Evolutionary conservation across 2,329 filamentous ascomycete genomes (phyloP), one percentile per base, ranked within the genome.

Genomic region (Cladophialophora bantiana): DNA sequence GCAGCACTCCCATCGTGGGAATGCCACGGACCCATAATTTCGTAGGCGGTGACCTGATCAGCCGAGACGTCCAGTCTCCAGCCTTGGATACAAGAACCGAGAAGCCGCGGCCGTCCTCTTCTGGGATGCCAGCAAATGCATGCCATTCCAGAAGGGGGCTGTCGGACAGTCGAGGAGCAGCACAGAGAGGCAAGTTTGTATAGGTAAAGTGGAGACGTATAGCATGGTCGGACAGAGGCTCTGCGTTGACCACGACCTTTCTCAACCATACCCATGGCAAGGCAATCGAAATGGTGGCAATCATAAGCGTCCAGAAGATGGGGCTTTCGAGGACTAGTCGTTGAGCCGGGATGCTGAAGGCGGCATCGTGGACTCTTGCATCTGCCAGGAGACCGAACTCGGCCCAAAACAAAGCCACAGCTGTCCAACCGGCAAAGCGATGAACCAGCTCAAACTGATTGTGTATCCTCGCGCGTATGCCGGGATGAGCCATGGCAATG

Each of bases 211-310:
- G 86, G 20, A 95, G 84, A 48, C 89, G 86, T 35, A 92, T 81
- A 45, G 91, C 91, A 78, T 94, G 91, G 26, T 84, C 76, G 0
- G 91, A 94, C 18, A 95, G 86, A 3, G 84, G 80, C 74, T 92
- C 88, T 7, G 89, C 82, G 20, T 84, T 80, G 68, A 94, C 89
- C 9, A 81, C 79, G 64, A 91, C 88, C 71, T 86, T 88, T 63
- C 90, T 87, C 34, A 95, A 85, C 65, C 86, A 84, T 2, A 90
- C 75, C 91, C 92, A 96, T 0, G 92, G 90, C 59, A 90, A 87
- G 54, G 89, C 81, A 69, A 94, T 84, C 70, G 89, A 85, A 48
- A 83, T 73, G 1, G 90, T 92, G 54, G 88, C 88, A 54, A 86
- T 75, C 32, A 86, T 72, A 18, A 94, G 81, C 73, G 90, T 85